Base-by-base conservation (phyloP, 169 alveolate genomes). In the Eimeria sp. region DNA sequence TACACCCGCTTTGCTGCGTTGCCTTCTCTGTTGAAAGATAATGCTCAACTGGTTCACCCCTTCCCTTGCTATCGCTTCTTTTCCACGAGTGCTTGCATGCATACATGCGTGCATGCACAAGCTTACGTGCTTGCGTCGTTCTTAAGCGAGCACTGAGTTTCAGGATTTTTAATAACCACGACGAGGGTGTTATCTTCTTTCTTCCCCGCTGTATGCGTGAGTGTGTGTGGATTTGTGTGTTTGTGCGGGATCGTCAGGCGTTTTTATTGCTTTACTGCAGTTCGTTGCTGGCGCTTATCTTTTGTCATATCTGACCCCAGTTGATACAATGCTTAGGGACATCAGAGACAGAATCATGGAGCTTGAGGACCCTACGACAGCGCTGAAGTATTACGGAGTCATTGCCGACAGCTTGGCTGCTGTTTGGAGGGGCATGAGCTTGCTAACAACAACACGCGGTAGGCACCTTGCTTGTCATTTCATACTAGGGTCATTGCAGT, bases 281-380 rank as follows among this genome's bases (percentile, higher is more conserved):
- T 78, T 78, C 7, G 45, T 78, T 14, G 89, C 89, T 3, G 89
- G 89, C 13, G 61, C 89, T 20, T 78, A 45, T 67, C 40, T 78
- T 14, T n/a, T 70, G 0, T 45, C 89, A 4, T 78, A 78, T 47
- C 40, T 45, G 70, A 67, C 45, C 70, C 89, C 89, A 7, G 89
- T 78, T 22, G 89, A 78, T 45, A 18, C 70, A 45, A 20, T 49
- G 61, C 63, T 78, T 7, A 30, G 49, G 57, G 25, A 51, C 18
- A 78, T 78, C 47, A 78, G 67, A 47, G 89, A 78, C 34, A 45
- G 67, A 47, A 78, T 78, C n/a, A 18, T 78, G 43, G 40, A 40
- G 40, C 30, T 78, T 10, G 89, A 78, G 7, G 67, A 78, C 70
- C 89, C 89, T 22, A 78, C 89, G 7, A 78, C 70, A n/a, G 89